These are phyloP conservation scores for Trypanosoma boissoni DNA, from an alignment of 208 protist species.

Conservation along the genomic window DNA sequence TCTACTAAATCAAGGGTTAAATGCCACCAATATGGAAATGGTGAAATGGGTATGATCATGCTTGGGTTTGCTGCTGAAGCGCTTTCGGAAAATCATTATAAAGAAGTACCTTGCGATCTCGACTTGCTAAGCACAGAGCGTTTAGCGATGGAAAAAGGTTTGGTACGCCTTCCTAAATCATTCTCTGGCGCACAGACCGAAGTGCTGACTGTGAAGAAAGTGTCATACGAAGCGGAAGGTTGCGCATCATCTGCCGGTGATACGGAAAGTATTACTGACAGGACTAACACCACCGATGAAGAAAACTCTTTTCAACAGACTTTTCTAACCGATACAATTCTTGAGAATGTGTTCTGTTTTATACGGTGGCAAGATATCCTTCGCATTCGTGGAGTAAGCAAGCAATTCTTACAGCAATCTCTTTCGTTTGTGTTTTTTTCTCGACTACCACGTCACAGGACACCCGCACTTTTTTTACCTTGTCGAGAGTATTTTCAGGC, in stretches of 20 bases:
- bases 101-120: background rate
- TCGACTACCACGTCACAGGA: conserved; percentile 36
- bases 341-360: conserved; percentile 46
- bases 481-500: conserved; percentile 60
- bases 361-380: conserved; percentile 45
- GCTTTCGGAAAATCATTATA: conserved; percentile 26
- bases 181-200: background rate
- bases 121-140: conserved; percentile 64
- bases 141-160: conserved; percentile 28
- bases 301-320: conserved; percentile 4
- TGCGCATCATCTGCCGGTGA: conserved; percentile 39
- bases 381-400: conserved; percentile 44
- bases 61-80: conserved; percentile 48
- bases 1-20: background rate
- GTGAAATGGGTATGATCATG: conserved; percentile 57
- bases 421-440: conserved; percentile 39
- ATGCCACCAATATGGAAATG: conserved; percentile 7
- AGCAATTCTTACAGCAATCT: conserved; percentile 39
- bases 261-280: conserved; percentile 29
- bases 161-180: conserved; percentile 1
- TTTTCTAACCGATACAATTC: conserved; percentile 29
- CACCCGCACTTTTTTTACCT: conserved; percentile 63
- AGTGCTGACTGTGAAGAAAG: background rate
- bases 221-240: conserved; percentile 27
- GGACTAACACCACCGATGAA: conserved; percentile 38